A percentile compares a stretch with the other conserved stretches of the same genome.
phyloP scores from a whole-genome alignment of 192 early-diverging fungal genomes.

The Entomortierella lignicola region DNA sequence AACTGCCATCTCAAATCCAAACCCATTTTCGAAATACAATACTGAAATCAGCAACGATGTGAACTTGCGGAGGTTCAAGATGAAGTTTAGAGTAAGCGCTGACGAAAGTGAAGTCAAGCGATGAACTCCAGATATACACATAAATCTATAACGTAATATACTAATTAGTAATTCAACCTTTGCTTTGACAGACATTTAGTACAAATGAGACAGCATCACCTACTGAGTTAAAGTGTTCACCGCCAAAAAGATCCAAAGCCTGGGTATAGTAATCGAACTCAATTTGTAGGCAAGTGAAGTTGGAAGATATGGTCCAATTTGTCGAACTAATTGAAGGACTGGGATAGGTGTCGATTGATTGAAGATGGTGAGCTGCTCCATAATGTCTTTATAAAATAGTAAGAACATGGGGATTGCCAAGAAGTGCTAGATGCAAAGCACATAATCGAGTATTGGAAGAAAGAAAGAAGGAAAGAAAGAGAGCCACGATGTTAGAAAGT shows the following conservation, averaged over 20 bases:
- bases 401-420: constrained; percentile 86
- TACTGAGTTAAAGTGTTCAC: constrained; percentile 86
- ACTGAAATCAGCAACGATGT: constrained; percentile 84
- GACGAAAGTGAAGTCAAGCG: constrained; percentile 80
- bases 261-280: constrained; percentile 60
- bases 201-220: constrained; percentile 17
- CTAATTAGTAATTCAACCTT: background rate
- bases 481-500: no score
- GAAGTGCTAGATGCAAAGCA: constrained; percentile 65
- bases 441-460: no score
- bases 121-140: constrained; percentile 91
- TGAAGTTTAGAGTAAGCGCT: constrained; percentile 86
- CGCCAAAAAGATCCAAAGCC: constrained; percentile 76
- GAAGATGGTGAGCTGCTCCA: constrained; percentile 63
- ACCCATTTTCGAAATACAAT: constrained; percentile 80
- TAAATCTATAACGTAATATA: constrained; percentile 70
- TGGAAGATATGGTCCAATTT: constrained; percentile 31
- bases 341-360: constrained; percentile 64
- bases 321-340: constrained; percentile 32
- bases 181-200: background rate
- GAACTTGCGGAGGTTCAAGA: constrained; percentile 89
- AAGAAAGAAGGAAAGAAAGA: no score
- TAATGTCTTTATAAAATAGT: constrained; percentile 77
- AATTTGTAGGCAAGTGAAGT: constrained; percentile 40
- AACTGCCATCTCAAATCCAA: constrained; percentile 70